phyloP scores from a whole-genome alignment of 23 red algal species.

The Pyropia yezoensis region DNA sequence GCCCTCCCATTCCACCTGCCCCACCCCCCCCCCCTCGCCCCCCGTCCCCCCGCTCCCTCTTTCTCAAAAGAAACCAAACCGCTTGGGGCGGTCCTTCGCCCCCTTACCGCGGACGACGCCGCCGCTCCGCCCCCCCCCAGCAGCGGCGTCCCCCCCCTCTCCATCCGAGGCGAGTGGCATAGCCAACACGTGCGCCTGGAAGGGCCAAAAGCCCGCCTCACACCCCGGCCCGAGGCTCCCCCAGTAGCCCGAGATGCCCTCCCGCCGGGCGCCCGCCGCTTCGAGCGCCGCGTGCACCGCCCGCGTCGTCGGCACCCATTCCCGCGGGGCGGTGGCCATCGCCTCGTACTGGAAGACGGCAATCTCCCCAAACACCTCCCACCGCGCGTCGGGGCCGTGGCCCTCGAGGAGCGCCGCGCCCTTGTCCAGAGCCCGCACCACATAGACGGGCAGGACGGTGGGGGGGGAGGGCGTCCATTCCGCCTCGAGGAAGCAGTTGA shows the following conservation, averaged over 20 bases:
- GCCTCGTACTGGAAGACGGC: slow-evolving; percentile 63
- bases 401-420: slow-evolving; percentile 17
- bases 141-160: no score
- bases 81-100: no score
- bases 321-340: slow-evolving; percentile 15
- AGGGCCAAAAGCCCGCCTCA: slow-evolving; percentile 64
- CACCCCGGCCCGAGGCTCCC: slow-evolving; percentile 25
- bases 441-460: slow-evolving; percentile 6
- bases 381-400: slow-evolving; percentile 3
- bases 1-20: no score
- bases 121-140: no score
- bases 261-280: slow-evolving; percentile 5
- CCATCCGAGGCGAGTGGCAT: no score
- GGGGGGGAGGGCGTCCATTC: neutral
- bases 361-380: slow-evolving; percentile 49
- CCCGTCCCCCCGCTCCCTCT: no score
- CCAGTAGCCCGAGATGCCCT: slow-evolving; percentile 27
- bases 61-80: no score
- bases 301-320: slow-evolving; percentile 10
- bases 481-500: slow-evolving; percentile 39
- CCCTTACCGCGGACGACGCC: no score
- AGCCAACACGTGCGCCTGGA: neutral
- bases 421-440: slow-evolving; percentile 35
- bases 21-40: no score
- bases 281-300: slow-evolving; percentile 16